Evolutionary conservation across 1,139 yeast genomes (phyloP), one percentile per base, ranked within the genome.

Genomic region (Eremothecium coryli): DNA sequence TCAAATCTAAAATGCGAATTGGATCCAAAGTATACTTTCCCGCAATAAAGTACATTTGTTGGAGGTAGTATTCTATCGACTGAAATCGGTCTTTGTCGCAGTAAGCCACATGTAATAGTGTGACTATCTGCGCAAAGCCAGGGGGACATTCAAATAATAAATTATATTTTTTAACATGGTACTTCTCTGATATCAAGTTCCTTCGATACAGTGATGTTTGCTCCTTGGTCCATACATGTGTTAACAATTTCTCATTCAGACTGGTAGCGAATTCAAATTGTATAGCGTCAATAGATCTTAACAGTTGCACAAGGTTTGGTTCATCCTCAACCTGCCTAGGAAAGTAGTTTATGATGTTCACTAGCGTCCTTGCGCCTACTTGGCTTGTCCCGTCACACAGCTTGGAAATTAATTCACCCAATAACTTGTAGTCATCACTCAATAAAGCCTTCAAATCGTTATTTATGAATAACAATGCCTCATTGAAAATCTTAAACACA

Each of bases 1-100:
- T 45, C 1, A 80, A 45, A 44, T 82, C 84, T 38, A 88, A 65
- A 21, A 76, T 73, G 38, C 88, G 67, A 38, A 73, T 71, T 1
- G 93, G 82, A 48, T 90, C 96, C 35, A 90, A 65, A 33, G 70
- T 71, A 54, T 75, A 88, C 53, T 78, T 82, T 1, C 95, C 96
- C 35, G 81, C 77, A 4, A 82, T 55, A 22, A 68, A 65, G 33
- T 74, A 70, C 3, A 82, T 64, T 4, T 71, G 64, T 13, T 68
- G 58, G n/a, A 69, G 52, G n/a, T 73, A 67, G 37, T 64, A 65
- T 1, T 64, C 61, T 1, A 76, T 61, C 42, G 70, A 69, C 27
- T 53, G 61, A 5, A 52, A 47, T 6, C 71, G 61, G 36, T 70
- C 67, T 2, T 61, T 58, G 18, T 65, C 61, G 23, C 54, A 55